Conservation (phyloP, 2,329 filamentous ascomycete genomes). For the Blastomyces silverae region DNA sequence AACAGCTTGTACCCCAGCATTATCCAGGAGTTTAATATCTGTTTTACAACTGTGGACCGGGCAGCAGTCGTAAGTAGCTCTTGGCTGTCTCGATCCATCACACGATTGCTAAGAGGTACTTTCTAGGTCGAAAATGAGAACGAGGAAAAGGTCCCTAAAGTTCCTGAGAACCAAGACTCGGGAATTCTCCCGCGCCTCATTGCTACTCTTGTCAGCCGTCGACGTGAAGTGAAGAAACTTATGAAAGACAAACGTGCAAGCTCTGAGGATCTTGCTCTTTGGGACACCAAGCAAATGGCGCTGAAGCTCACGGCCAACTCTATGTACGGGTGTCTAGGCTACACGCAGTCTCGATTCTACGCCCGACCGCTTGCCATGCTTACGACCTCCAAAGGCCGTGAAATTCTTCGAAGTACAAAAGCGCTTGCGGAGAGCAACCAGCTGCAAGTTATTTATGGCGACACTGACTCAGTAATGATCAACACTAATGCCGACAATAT, state of each 20-base stretch:
- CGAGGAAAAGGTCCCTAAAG: conserved; percentile 81
- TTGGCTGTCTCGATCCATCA: not conserved
- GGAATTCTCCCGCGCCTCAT: conserved; percentile 89
- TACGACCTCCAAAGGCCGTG: conserved; percentile 93
- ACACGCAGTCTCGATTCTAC: conserved; percentile 95
- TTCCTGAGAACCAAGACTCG: conserved; percentile 67
- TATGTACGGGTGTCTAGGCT: conserved; percentile 98
- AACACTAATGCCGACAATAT: conserved; percentile 96
- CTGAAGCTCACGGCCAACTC: conserved; percentile 97
- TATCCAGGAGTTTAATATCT: conserved; percentile 99
- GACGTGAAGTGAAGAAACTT: conserved; percentile 85
- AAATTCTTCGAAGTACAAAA: conserved; percentile 94
- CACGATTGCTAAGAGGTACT: not conserved
- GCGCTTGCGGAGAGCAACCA: conserved; percentile 87
- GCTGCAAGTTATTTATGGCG: conserved; percentile 94
- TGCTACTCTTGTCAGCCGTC: conserved; percentile 78
- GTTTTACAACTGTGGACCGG: conserved; percentile 94
- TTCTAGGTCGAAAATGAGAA: conserved; percentile 55
- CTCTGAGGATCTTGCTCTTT: conserved; percentile 77
- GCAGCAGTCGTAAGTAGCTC: conserved; percentile 55
- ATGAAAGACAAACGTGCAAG: conserved; percentile 94
- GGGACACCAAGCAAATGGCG: conserved; percentile 97
- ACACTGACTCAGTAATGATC: conserved; percentile 99
- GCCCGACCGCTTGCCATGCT: conserved; percentile 89
- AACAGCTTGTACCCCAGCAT: conserved; percentile 98